Conservation (phyloP, 495 filamentous ascomycete species). For the Xylaria telfairii region DNA sequence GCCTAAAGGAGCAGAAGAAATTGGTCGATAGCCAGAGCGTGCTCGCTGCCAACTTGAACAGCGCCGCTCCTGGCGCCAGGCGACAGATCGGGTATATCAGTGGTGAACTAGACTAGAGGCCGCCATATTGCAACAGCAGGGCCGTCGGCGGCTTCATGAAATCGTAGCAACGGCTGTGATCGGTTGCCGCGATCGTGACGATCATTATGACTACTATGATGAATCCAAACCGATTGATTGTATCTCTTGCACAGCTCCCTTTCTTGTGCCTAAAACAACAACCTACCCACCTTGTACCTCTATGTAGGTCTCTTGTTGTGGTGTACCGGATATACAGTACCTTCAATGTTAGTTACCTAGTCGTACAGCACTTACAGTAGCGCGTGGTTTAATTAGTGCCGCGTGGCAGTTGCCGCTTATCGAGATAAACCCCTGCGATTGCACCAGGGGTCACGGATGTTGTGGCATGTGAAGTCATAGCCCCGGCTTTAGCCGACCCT, state of each 20-base stretch:
- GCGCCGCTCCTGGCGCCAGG: slow-evolving; percentile 39
- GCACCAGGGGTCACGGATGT: not conserved
- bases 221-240: not conserved
- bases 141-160: not conserved
- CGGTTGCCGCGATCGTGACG: not conserved
- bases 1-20: slow-evolving; percentile 52
- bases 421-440: not conserved
- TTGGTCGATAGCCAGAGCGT: slow-evolving; percentile 52
- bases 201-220: not conserved
- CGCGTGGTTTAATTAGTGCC: too few relatives aligned
- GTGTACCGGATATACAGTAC: too few relatives aligned
- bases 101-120: slow-evolving; percentile 34
- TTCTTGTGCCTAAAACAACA: too few relatives aligned
- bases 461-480: not conserved
- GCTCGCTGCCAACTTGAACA: slow-evolving; percentile 46
- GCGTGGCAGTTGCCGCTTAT: not conserved
- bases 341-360: too few relatives aligned
- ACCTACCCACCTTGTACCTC: too few relatives aligned
- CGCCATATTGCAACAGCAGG: too few relatives aligned
- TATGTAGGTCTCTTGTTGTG: too few relatives aligned
- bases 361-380: too few relatives aligned
- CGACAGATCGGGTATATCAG: slow-evolving; percentile 55
- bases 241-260: not conserved
- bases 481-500: slow-evolving; percentile 11
- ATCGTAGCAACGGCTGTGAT: not conserved